These are phyloP conservation scores for Irpex rosettiformis DNA, from an alignment of 1,284 basidiomycete genomes.

Conservation along the genomic window DNA sequence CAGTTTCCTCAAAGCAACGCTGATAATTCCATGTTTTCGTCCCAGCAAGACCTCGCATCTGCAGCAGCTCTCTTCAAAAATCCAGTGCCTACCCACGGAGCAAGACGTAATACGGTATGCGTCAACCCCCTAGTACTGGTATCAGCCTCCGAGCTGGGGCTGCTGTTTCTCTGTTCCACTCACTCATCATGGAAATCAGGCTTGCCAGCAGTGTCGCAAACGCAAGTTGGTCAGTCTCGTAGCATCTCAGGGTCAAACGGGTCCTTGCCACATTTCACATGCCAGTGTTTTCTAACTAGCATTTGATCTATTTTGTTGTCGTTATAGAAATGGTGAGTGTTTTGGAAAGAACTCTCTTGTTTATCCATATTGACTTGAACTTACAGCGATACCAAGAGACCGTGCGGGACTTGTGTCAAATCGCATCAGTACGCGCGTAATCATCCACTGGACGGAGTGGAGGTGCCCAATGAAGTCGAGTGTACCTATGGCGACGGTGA, in stretches of 20 bases:
- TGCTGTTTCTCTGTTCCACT: not conserved
- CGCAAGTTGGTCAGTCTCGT: slow-evolving; percentile 11
- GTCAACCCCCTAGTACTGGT: not conserved
- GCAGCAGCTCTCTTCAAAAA: slow-evolving; percentile 14
- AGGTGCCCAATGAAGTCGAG: slow-evolving; percentile 6
- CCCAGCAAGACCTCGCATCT: slow-evolving; percentile 8
- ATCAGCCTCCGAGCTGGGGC: not conserved
- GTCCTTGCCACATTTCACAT: not conserved
- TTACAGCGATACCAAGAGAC: slow-evolving; percentile 10
- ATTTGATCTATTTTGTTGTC: not conserved
- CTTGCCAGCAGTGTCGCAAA: slow-evolving; percentile 13
- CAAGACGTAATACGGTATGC: slow-evolving; percentile 16
- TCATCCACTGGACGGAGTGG: slow-evolving; percentile 6
- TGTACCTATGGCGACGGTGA: slow-evolving; percentile 15
- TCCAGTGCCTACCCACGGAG: slow-evolving; percentile 12
- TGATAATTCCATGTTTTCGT: not conserved
- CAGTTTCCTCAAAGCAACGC: no score
- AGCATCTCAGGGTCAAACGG: not conserved
- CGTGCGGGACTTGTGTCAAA: slow-evolving; percentile 10
- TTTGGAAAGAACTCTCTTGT: not conserved
- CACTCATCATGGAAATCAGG: not conserved
- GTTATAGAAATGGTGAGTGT: slow-evolving; percentile 12
- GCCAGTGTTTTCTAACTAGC: not conserved
- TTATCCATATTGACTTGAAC: not conserved
- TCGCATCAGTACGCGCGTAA: slow-evolving; percentile 9